Conservation (phyloP, 2,329 filamentous ascomycete genomes). For the Periglandula ipomoeae region DNA sequence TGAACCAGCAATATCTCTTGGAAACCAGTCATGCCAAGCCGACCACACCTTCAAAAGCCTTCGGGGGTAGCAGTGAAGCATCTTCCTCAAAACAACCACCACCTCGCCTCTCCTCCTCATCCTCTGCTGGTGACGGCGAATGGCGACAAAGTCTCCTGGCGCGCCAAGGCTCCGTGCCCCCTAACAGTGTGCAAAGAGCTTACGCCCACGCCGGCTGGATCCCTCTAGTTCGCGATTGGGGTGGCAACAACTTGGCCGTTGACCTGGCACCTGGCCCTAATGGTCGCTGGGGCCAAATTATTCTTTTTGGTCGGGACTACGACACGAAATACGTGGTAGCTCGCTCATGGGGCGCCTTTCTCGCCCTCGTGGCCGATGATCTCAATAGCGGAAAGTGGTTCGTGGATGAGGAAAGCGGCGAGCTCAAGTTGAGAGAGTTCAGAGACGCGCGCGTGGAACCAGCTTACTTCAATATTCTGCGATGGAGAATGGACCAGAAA, state of each 20-base stretch:
- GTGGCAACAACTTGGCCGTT: conserved; percentile 92
- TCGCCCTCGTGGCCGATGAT: conserved; percentile 84
- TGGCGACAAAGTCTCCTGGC: conserved; percentile 82
- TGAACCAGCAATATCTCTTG: conserved; percentile 81
- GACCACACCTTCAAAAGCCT: conserved; percentile 59
- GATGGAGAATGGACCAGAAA: conserved; percentile 95
- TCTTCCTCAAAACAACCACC: conserved; percentile 53
- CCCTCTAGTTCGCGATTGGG: conserved; percentile 92
- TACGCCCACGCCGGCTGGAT: conserved; percentile 96
- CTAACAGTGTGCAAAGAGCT: conserved; percentile 78
- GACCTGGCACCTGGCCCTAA: conserved; percentile 84
- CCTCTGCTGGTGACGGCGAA: conserved; percentile 40
- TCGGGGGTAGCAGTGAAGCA: conserved; percentile 55
- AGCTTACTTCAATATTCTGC: conserved; percentile 84
- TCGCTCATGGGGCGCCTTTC: conserved; percentile 80
- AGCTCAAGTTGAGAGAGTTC: conserved; percentile 89
- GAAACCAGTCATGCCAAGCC: conserved; percentile 49
- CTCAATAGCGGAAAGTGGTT: conserved; percentile 81
- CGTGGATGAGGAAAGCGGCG: conserved; percentile 84
- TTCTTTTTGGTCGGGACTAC: conserved; percentile 94
- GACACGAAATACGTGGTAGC: conserved; percentile 97
- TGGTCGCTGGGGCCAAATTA: conserved; percentile 92
- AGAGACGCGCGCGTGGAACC: conserved; percentile 84
- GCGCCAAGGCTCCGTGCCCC: conserved; percentile 80
- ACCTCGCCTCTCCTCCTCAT: conserved; percentile 26